These are phyloP conservation scores for Davidsoniella eucalypti DNA, from an alignment of 2,329 filamentous ascomycete species.

Conservation along the genomic window DNA sequence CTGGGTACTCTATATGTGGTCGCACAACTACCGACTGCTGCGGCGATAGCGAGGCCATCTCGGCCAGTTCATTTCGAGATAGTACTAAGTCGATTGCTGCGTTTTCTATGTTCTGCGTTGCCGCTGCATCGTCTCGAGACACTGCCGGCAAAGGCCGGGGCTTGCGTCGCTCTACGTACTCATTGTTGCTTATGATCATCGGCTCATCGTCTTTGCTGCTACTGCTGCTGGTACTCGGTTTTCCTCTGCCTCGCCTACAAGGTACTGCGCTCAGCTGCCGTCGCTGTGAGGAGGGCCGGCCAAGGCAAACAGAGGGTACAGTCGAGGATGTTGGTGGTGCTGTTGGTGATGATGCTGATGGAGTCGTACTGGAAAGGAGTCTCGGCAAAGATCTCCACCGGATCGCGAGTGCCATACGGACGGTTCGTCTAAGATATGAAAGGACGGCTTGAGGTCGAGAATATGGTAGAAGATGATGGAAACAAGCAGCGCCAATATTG, in stretches of 20 bases:
- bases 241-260: background rate
- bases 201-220: background rate
- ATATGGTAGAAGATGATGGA: too few species aligned
- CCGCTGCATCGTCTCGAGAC: background rate
- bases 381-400: constrained; percentile 6
- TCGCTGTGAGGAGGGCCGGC: background rate
- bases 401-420: constrained; percentile 18
- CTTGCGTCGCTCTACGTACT: background rate
- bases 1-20: constrained; percentile 1
- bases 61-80: background rate
- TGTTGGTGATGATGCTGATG: background rate
- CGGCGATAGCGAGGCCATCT: background rate
- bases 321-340: background rate
- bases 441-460: too few species aligned
- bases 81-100: background rate
- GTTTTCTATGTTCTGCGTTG: background rate
- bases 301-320: background rate
- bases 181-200: background rate
- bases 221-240: background rate
- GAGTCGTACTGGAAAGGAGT: background rate
- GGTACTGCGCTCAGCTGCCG: background rate
- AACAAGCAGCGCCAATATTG: too few species aligned
- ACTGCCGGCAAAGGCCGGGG: background rate
- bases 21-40: constrained; percentile 3
- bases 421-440: background rate